Conservation (phyloP, 2,329 filamentous ascomycete genomes). For the Karstenula rhodostoma region DNA sequence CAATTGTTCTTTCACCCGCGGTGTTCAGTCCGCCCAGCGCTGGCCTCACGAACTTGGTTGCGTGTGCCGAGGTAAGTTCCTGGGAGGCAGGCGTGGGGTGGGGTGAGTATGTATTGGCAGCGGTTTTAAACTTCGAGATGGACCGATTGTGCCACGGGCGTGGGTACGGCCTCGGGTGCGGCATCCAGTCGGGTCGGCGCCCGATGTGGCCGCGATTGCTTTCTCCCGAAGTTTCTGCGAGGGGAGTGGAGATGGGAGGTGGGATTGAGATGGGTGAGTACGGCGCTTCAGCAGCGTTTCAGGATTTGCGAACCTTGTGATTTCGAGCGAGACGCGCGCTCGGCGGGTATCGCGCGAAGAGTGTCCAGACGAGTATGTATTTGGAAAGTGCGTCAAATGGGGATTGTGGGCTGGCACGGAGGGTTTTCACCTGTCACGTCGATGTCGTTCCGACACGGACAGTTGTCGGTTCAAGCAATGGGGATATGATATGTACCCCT, state of each 20-base stretch:
- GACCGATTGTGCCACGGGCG: not conserved
- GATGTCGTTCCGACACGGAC: not conserved
- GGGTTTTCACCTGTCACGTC: not conserved
- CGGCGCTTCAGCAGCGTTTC: not conserved
- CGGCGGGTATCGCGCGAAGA: not conserved
- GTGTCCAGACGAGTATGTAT: not conserved
- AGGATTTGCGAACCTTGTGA: not conserved
- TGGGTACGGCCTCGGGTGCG: not conserved
- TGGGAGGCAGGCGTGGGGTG: not conserved
- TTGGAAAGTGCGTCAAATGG: not conserved
- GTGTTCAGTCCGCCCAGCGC: too few relatives aligned
- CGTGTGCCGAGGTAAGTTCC: not conserved
- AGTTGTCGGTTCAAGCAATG: not conserved
- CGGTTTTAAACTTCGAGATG: not conserved
- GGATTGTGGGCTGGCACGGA: not conserved
- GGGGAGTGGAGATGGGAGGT: not conserved
- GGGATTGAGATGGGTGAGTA: not conserved
- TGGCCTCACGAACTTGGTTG: too few relatives aligned
- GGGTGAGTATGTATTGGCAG: not conserved
- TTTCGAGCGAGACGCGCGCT: not conserved
- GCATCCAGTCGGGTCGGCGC: not conserved
- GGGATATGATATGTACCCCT: not conserved
- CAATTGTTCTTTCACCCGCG: not conserved
- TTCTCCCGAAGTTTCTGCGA: not conserved
- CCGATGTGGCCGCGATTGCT: not conserved